These are phyloP conservation scores for Nitzschia putrida DNA, from an alignment of 108 stramenopile genomes.

Conservation along the genomic window DNA sequence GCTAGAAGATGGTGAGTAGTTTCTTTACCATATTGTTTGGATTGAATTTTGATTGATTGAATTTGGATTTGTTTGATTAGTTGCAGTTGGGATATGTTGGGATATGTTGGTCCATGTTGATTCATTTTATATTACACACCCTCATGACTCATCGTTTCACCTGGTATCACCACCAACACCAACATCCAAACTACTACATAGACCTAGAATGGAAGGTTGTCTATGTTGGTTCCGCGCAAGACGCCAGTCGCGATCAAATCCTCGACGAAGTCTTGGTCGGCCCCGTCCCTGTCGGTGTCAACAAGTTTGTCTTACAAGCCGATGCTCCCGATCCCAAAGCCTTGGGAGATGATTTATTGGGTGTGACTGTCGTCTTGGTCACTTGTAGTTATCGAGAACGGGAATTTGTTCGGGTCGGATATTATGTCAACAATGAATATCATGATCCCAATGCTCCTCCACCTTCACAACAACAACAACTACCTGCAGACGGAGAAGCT, in stretches of 20 bases:
- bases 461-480: background rate
- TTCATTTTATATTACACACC: no score
- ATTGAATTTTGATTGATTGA: no score
- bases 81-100: background rate
- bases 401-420: conserved; percentile 97
- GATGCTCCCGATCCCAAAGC: conserved; percentile 84
- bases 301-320: conserved; percentile 91
- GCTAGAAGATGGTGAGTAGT: conserved; percentile 54
- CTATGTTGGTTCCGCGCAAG: conserved; percentile 96
- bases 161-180: no score
- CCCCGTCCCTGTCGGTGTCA: conserved; percentile 93
- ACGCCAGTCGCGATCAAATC: conserved; percentile 85
- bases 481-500: background rate
- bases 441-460: conserved; percentile 46
- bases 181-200: no score
- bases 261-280: conserved; percentile 97
- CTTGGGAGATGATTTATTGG: conserved; percentile 91
- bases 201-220: conserved; percentile 97
- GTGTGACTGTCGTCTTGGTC: conserved; percentile 97
- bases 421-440: conserved; percentile 99
- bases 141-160: no score
- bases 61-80: no score
- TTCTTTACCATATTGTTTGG: background rate
- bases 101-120: background rate
- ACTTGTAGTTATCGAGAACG: conserved; percentile 93